Evolutionary conservation across 148 eudicot species (phyloP).

Genomic region (Fagopyrum esculentum): DNA sequence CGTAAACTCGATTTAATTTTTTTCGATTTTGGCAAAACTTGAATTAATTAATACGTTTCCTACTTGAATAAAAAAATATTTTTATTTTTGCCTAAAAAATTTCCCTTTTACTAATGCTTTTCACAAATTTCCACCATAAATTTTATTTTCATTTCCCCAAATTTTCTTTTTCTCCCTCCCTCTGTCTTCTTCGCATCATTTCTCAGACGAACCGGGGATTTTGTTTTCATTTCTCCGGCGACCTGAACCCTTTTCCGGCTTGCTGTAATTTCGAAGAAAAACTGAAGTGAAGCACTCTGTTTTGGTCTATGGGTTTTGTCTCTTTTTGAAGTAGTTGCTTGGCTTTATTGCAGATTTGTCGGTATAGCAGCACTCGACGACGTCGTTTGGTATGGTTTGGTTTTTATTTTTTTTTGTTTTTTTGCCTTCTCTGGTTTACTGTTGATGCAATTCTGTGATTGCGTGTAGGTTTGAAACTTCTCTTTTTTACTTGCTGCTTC

Average conservation of each 20-base stretch:
- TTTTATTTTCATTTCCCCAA: too few relatives aligned
- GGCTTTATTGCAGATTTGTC: slow-evolving; percentile 7
- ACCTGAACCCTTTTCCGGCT: background rate
- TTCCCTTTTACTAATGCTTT: background rate
- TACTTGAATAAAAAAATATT: background rate
- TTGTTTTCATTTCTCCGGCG: background rate
- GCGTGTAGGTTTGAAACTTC: slow-evolving; percentile 3
- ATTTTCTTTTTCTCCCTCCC: too few relatives aligned
- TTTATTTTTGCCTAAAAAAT: background rate
- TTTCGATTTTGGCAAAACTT: slow-evolving; percentile 14
- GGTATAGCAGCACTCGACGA: background rate
- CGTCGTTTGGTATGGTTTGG: slow-evolving; percentile 9
- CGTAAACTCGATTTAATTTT: slow-evolving; percentile 11
- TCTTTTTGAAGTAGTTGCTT: background rate
- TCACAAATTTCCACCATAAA: background rate
- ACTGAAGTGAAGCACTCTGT: background rate
- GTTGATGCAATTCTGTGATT: slow-evolving; percentile 6
- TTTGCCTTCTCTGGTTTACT: slow-evolving; percentile 1
- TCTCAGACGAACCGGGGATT: slow-evolving; percentile 6
- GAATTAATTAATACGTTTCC: slow-evolving; percentile 9
- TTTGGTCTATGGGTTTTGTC: slow-evolving; percentile 5
- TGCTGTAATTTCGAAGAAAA: background rate
- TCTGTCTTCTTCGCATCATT: background rate
- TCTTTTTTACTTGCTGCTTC: slow-evolving; percentile 2
- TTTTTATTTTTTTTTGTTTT: background rate